A percentile compares a stretch with the other conserved stretches of the same genome.
phyloP scores from a whole-genome alignment of 257 asterid genomes.

The Salvia rosmarinus region DNA sequence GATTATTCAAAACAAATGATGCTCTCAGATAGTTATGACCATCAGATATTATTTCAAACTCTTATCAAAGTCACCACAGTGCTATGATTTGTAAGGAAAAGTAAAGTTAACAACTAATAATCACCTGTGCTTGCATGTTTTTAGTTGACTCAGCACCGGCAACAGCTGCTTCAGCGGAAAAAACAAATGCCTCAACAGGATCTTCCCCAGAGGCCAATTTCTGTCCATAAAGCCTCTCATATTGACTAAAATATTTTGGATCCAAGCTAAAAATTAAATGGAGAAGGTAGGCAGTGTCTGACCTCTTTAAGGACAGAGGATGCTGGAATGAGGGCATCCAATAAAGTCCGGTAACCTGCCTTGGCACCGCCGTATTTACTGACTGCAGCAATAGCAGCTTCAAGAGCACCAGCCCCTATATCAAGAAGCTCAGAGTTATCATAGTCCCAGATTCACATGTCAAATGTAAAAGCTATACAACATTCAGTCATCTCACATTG shows the following conservation, averaged over 20 bases:
- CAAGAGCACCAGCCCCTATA: conserved; percentile 91
- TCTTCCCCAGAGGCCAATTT: conserved; percentile 75
- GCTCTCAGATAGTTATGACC: too few relatives aligned
- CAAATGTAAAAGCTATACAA: conserved; percentile 25
- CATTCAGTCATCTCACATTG: conserved; percentile 62
- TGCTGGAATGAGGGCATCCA: conserved; percentile 97
- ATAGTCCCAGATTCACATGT: conserved; percentile 15
- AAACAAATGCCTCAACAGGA: conserved; percentile 71
- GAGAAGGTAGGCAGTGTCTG: conserved; percentile 16
- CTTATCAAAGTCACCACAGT: not conserved
- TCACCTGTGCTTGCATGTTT: conserved; percentile 89
- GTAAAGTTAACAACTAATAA: not conserved
- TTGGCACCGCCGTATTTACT: conserved; percentile 94
- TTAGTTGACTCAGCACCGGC: conserved; percentile 92
- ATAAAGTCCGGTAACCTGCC: conserved; percentile 87
- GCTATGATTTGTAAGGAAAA: not conserved
- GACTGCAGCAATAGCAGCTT: conserved; percentile 89
- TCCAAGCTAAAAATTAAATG: not conserved
- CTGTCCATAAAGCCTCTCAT: conserved; percentile 45
- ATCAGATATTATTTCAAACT: not conserved
- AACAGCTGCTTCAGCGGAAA: conserved; percentile 87
- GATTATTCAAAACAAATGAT: too few relatives aligned
- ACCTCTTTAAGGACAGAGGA: conserved; percentile 82
- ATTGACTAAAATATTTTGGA: conserved; percentile 14
- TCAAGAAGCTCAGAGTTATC: conserved; percentile 37